phyloP scores from a whole-genome alignment of 805 yeast species.

The Blastobotrys parvus region DNA sequence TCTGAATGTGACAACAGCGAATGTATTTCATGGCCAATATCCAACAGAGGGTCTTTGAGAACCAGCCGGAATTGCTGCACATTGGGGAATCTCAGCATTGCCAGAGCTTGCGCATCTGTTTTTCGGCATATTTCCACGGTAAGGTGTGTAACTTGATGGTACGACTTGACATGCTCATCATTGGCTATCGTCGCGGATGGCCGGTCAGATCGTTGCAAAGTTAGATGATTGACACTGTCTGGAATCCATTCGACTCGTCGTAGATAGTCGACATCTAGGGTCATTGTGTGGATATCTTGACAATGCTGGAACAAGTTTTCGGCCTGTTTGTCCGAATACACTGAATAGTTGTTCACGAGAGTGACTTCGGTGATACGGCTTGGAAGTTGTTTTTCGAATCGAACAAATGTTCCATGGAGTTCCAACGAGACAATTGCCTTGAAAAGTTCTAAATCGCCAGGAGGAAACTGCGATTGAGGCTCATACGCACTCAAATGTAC shows the following conservation, averaged over 20 bases:
- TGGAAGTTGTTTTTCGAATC: neutral
- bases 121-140: neutral
- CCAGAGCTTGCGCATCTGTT: neutral
- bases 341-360: neutral
- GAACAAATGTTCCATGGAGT: neutral
- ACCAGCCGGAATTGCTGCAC: neutral
- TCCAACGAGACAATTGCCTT: neutral
- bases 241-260: neutral
- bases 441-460: neutral
- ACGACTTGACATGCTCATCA: too few relatives aligned
- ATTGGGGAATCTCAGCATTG: neutral
- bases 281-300: neutral
- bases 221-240: neutral
- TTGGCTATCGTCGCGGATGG: neutral
- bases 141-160: neutral
- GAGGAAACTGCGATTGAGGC: neutral
- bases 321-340: neutral
- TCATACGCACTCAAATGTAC: neutral
- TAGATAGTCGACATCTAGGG: neutral
- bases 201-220: neutral
- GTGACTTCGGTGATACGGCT: neutral
- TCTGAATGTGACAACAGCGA: too few relatives aligned
- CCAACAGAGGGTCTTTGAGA: too few relatives aligned
- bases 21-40: too few relatives aligned
- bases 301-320: neutral